Evolutionary conservation across 331 rosid species (phyloP), one percentile per base, ranked within the genome.

Genomic region (Stylosanthes scabra): DNA sequence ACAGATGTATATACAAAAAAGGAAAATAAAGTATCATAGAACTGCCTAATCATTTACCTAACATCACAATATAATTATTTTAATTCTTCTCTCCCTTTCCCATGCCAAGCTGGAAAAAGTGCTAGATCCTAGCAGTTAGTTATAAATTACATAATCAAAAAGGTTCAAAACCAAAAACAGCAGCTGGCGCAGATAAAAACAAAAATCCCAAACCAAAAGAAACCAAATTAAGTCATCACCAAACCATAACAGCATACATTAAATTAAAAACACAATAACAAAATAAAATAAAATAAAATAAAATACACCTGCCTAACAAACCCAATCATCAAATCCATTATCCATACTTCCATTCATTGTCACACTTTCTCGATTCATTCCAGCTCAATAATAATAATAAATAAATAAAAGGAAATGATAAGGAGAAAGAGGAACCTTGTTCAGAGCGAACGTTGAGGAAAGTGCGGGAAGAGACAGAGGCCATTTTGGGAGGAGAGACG

Each of bases 401-500:
- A n/a, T n/a, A n/a, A n/a, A n/a, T n/a, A 46, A 46, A 34, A 34
- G 0, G 39, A 34, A 2, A 34, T 34, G 39, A 12, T 2, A 42
- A 8, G 4, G 2, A 54, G 6, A n/a, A 8, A 66, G 16, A 20
- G 11, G 10, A 37, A 9, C 99, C 99, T 85, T 84, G 82, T 76
- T 87, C 93, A 14, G 85, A 61, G 54, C 62, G 68, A 44, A 88
- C 91, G 71, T 82, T 70, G 65, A 95, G 96, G 76, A 95, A 92
- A 57, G 84, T 84, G 66, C 90, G 88, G 5, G 93, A 86, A 42
- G 84, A 62, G 39, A 75, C 77, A 12, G 83, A 66, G 8, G 80
- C 63, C 62, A 78, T 73, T 39, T 75, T 74, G 13, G 80, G 50
- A 4, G 80, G 37, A 20, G 80, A 78, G 7, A 83, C 73, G 4